Base-by-base conservation (phyloP, 257 asterid genomes). In the Haberlea rhodopensis region DNA sequence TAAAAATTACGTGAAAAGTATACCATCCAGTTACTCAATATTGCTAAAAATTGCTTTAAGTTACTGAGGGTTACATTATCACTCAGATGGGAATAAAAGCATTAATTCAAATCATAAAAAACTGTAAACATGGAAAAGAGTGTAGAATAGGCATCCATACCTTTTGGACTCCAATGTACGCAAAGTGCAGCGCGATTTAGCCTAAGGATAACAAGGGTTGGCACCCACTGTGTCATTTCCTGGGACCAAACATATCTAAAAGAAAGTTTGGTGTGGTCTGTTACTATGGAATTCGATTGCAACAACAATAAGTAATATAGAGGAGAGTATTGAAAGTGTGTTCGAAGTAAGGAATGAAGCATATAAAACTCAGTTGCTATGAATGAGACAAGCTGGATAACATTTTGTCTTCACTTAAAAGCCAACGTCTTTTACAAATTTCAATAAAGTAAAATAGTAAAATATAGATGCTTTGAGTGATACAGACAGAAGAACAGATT, bases 151-250 rank as follows among this genome's bases (percentile, higher is more conserved):
- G 58, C 45, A 57, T 68, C 56, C 71, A 63, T 80, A 94, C 99
- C 99, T 83, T 75, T 86, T 66, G 99, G 96, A 80, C 99, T 94
- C 99, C 99, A 94, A 61, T 90, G 89, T 68, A 87, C 97, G 80
- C 99, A 94, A 68, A 94, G 95, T 51, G 99, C 99, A 10, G 99
- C 99, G 54, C 99, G 94, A 72, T 94, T 94, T 73, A 94, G 78
- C 84, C 97, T 81, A 70, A 94, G 97, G 76, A 94, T 94, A 67
- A 94, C 99, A 68, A 94, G 97, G 26, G 99, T 94, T 37, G 99
- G 95, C 58, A 86, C 88, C 99, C 99, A 94, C 70, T 90, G 94
- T 34, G 81, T 25, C 0, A 78, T 74, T 77, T 90, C 99, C 48
- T 80, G 90, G 73, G 87, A 81, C 99, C 99, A 94, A 51, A 94